Evolutionary conservation across 345 rosid genomes (phyloP).

Genomic region (Cardiospermum halicacabum): DNA sequence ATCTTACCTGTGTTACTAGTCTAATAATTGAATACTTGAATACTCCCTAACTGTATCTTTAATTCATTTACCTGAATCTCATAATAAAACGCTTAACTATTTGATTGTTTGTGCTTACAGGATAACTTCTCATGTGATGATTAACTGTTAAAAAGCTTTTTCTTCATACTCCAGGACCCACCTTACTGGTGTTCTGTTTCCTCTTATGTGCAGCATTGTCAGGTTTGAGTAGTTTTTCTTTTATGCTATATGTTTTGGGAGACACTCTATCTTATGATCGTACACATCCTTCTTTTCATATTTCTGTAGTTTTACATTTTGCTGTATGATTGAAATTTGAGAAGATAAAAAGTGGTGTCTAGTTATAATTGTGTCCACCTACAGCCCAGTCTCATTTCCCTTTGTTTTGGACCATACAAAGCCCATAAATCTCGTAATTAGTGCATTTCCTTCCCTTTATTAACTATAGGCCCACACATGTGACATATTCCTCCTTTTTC

Average conservation of each 20-base stretch:
- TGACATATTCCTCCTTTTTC: background rate
- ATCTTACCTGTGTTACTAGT: background rate
- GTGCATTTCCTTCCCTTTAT: background rate
- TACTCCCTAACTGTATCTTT: background rate
- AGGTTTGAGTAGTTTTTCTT: background rate
- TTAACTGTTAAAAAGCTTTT: background rate
- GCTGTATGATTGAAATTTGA: background rate
- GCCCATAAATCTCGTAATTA: background rate
- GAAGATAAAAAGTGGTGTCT: background rate
- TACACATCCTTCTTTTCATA: background rate
- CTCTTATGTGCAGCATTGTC: background rate
- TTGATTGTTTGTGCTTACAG: background rate
- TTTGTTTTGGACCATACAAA: background rate
- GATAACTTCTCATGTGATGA: slow-evolving; percentile 8
- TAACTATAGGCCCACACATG: background rate
- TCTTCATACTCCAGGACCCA: background rate
- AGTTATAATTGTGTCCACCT: background rate
- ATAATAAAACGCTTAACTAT: background rate
- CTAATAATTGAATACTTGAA: background rate
- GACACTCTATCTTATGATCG: background rate
- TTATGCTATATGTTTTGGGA: background rate
- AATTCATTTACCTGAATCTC: background rate
- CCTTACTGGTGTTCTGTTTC: background rate
- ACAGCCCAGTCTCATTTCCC: background rate
- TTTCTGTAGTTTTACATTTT: background rate